Evolutionary conservation across 75 land plant genomes (phyloP).

Genomic region (Isoetes taiwanensis): DNA sequence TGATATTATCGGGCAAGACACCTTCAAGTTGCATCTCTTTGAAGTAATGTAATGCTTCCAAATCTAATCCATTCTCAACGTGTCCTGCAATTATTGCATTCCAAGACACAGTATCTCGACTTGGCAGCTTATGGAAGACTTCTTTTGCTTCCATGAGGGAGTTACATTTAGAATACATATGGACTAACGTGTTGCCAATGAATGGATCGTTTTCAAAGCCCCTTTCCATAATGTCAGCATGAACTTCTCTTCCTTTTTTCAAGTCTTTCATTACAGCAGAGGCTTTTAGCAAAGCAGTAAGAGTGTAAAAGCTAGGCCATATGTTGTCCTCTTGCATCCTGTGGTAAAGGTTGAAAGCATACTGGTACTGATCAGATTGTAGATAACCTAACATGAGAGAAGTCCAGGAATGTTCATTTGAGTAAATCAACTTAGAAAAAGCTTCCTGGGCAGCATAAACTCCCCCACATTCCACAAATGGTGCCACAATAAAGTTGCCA

Average conservation of each 20-base stretch:
- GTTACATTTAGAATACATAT: slow-evolving; percentile 52
- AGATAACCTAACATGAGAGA: too few species aligned
- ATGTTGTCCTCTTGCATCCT: too few species aligned
- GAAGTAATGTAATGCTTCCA: slow-evolving; percentile 18
- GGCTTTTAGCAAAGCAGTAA: too few species aligned
- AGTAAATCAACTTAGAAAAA: too few species aligned
- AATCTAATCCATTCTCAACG: slow-evolving; percentile 13
- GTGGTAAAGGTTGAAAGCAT: too few species aligned
- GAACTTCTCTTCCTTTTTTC: slow-evolving; percentile 24
- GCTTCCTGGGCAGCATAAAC: too few species aligned
- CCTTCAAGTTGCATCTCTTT: slow-evolving; percentile 13
- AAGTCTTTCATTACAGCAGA: too few species aligned
- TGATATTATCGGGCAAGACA: slow-evolving; percentile 11
- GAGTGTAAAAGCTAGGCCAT: too few species aligned
- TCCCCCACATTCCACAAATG: too few species aligned
- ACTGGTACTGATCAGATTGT: too few species aligned
- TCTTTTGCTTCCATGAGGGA: slow-evolving; percentile 19
- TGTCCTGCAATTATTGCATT: slow-evolving; percentile 43
- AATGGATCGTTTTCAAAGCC: slow-evolving; percentile 12
- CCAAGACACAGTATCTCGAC: slow-evolving; percentile 31
- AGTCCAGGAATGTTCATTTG: too few species aligned
- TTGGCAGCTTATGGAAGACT: slow-evolving; percentile 22
- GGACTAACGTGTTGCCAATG: slow-evolving; percentile 33
- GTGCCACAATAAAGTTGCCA: too few species aligned
- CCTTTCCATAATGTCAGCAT: slow-evolving; percentile 23